Evolutionary conservation across 179 eudicot genomes (phyloP), one percentile per base, ranked within the genome.

Genomic region (Drosera spatulata): DNA sequence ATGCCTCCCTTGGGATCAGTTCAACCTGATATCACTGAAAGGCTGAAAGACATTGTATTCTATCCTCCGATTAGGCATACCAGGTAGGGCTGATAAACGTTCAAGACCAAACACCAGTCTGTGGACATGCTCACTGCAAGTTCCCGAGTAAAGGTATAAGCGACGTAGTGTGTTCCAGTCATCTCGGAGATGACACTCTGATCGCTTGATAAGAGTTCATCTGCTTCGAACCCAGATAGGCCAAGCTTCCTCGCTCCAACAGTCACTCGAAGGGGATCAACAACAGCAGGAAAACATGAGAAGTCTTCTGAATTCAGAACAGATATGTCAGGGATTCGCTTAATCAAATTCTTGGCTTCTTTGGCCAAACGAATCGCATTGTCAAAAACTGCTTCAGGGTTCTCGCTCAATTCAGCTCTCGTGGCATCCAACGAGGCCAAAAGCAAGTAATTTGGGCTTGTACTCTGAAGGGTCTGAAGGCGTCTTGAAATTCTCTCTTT

Each of bases 391-490:
- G 56, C 57, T 61, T 61, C 67, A 2, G 75, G 71, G 63, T 65
- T 78, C 49, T 73, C 75, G 58, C 78, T 72, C 39, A 90, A 58
- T 59, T 90, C 87, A 59, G 78, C 76, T 67, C 79, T 80, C 38
- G 93, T 82, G 63, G 97, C 97, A 75, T 87, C 97, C 42, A 90
- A 65, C 11, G 97, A 90, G 39, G 97, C 93, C 59, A 90, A 64
- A 58, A 90, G 82, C 60, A 90, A 75, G 66, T 79, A 87, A 75
- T 87, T 90, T 33, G 97, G 97, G 72, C 97, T 90, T 38, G 75
- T 90, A 69, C 85, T 87, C 71, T 90, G 93, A 61, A 90, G 89
- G 9, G 80, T 85, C 58, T 87, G 97, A 68, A 90, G 89, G 76
- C 87, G 82, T 71, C 77, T 62, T 66, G 77, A 60, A 15, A 90